These are phyloP conservation scores for Lichtheimia ornata DNA, from an alignment of 371 early-diverging fungal species.

Conservation along the genomic window DNA sequence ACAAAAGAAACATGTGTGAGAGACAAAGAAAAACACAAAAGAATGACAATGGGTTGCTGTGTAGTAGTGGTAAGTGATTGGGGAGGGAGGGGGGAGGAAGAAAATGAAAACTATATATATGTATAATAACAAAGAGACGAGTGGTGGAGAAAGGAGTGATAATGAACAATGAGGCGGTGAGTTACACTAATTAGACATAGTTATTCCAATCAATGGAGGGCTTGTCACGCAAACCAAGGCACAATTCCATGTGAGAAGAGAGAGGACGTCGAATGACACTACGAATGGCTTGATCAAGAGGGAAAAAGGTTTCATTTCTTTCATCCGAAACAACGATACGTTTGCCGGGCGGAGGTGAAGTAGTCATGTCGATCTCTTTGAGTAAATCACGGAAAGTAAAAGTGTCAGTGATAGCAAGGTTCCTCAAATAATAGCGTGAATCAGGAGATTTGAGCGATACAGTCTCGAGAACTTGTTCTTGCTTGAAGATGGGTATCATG, in stretches of 20 bases:
- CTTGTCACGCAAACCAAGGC: slow-evolving; percentile 40
- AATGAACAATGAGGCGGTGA: not conserved
- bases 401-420: slow-evolving; percentile 49
- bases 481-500: slow-evolving; percentile 5
- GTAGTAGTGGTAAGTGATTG: not conserved
- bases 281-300: slow-evolving; percentile 46
- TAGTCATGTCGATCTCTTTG: slow-evolving; percentile 43
- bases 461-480: slow-evolving; percentile 31
- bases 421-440: slow-evolving; percentile 40
- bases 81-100: not conserved
- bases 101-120: not conserved
- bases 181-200: slow-evolving; percentile 15
- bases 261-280: slow-evolving; percentile 37
- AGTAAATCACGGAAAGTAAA: slow-evolving; percentile 50
- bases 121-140: not conserved
- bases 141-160: not conserved
- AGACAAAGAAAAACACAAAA: not conserved
- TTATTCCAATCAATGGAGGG: slow-evolving; percentile 48
- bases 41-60: not conserved
- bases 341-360: slow-evolving; percentile 47
- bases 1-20: not conserved
- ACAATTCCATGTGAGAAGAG: slow-evolving; percentile 43
- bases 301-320: slow-evolving; percentile 37
- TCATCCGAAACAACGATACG: slow-evolving; percentile 43
- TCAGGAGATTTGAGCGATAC: slow-evolving; percentile 40